Percentiles rank a stretch among this genome's conserved stretches.
Conservation (phyloP, 306 rosid genomes). For the Begonia loranthoides region DNA sequence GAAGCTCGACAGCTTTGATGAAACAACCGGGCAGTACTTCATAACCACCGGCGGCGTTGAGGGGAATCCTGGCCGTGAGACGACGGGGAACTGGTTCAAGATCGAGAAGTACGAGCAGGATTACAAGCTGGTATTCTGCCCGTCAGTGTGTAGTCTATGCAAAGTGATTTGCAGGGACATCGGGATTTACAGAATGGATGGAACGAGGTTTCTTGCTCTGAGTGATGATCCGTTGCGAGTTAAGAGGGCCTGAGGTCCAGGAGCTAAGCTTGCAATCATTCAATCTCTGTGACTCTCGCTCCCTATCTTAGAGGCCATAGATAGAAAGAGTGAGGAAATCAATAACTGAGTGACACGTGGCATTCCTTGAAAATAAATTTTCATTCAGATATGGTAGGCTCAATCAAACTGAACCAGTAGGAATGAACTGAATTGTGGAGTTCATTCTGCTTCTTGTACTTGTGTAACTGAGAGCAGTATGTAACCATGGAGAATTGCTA, state of each 20-base stretch:
- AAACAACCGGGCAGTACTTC: constrained; percentile 24
- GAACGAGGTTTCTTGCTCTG: constrained; percentile 22
- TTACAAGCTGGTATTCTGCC: constrained; percentile 43
- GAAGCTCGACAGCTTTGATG: constrained; percentile 34
- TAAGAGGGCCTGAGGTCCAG: constrained; percentile 14
- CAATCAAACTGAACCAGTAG: too few relatives aligned
- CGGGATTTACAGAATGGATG: constrained; percentile 15
- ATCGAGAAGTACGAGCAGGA: constrained; percentile 25
- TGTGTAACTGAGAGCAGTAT: too few relatives aligned
- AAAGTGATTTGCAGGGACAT: constrained; percentile 34
- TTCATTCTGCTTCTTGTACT: too few relatives aligned
- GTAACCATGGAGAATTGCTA: too few relatives aligned
- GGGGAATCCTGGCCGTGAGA: constrained; percentile 34
- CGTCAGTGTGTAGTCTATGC: constrained; percentile 32
- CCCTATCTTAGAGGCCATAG: too few relatives aligned
- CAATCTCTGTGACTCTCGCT: neutral
- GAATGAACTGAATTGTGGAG: too few relatives aligned
- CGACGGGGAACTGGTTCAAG: constrained; percentile 39
- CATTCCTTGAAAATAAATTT: too few relatives aligned
- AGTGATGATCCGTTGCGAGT: constrained; percentile 21
- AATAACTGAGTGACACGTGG: too few relatives aligned
- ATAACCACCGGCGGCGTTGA: constrained; percentile 33
- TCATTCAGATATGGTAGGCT: too few relatives aligned
- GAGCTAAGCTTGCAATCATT: constrained; percentile 1
- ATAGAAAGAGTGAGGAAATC: neutral